A percentile compares a stretch with the other conserved stretches of the same genome.
Conservation (phyloP, 1,139 yeast genomes). For the Magnusiomyces fungicola region DNA sequence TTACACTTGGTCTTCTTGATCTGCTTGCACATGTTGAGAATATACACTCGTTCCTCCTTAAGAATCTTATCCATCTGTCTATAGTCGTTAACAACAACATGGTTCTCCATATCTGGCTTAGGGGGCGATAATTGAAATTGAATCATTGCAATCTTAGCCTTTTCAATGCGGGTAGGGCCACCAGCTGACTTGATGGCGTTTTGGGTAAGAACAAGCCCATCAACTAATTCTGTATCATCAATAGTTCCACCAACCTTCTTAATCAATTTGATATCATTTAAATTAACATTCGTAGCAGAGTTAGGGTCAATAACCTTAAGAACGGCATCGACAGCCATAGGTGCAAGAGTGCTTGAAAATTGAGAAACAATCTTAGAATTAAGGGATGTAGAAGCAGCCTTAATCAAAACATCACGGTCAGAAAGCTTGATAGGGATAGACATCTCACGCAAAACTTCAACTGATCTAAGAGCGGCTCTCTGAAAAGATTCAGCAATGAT, state of each 20-base stretch:
- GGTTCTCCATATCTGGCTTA: constrained; percentile 64
- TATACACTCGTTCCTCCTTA: constrained; percentile 96
- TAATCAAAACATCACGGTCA: constrained; percentile 74
- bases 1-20: constrained; percentile 96
- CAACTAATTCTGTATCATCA: constrained; percentile 75
- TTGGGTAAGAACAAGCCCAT: constrained; percentile 92
- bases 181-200: constrained; percentile 84
- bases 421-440: constrained; percentile 57
- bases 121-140: constrained; percentile 98
- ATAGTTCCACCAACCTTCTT: constrained; percentile 97
- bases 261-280: constrained; percentile 78
- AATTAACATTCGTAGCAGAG: constrained; percentile 53
- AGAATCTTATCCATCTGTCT: constrained; percentile 91
- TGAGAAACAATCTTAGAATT: constrained; percentile 95
- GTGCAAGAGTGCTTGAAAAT: constrained; percentile 75
- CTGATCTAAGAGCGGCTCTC: constrained; percentile 84
- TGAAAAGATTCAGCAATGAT: constrained; percentile 92
- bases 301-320: constrained; percentile 55
- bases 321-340: constrained; percentile 92
- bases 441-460: constrained; percentile 78
- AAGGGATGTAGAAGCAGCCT: constrained; percentile 92
- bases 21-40: constrained; percentile 84
- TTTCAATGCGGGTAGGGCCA: constrained; percentile 93
- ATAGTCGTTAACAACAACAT: constrained; percentile 95
- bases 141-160: constrained; percentile 84